Evolutionary conservation across 441 rosid genomes (phyloP), one percentile per base, ranked within the genome.

Genomic region (Corymbia calophylla): DNA sequence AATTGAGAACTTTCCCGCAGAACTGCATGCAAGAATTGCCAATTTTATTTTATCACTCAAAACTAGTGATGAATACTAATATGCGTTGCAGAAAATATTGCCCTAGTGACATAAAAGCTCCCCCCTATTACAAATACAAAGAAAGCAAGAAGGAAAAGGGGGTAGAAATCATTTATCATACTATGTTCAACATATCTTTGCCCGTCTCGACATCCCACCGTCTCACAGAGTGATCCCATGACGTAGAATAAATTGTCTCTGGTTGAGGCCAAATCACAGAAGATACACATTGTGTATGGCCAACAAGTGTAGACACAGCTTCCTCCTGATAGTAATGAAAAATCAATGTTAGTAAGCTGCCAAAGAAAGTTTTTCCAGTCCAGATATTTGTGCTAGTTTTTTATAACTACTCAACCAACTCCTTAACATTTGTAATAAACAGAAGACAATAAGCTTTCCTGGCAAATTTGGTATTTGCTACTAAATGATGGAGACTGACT

Each of bases 181-280:
- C 99, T 88, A 97, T 94, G 89, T 94, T 93, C 27, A 93, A 93
- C 62, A 92, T 84, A 92, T 95, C 97, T 96, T 95, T 98, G 93
- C 99, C 97, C 23, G 95, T 95, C 93, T 94, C 96, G 44, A 93
- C 96, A 93, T 97, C 99, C 99, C 99, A 98, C 92, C 90, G 92
- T 89, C 95, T 96, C 39, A 98, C 92, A 86, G 98, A 96, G 90
- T 97, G 99, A 93, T 98, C 99, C 99, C 98, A 97, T n/a, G 99
- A 98, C 77, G 97, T 92, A 89, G 99, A 98, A 91, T 95, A 97
- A 64, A 98, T 93, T 51, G 95, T 93, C 88, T 93, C 96, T 21
- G 60, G 88, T 90, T 95, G 95, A 39, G 98, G 99, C 99, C 99
- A 98, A 90, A 94, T 91, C 88, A 98, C 98, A 53, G 97, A 94